Conservation (phyloP, 169 alveolate species). For the Plasmodium gallinaceum region DNA sequence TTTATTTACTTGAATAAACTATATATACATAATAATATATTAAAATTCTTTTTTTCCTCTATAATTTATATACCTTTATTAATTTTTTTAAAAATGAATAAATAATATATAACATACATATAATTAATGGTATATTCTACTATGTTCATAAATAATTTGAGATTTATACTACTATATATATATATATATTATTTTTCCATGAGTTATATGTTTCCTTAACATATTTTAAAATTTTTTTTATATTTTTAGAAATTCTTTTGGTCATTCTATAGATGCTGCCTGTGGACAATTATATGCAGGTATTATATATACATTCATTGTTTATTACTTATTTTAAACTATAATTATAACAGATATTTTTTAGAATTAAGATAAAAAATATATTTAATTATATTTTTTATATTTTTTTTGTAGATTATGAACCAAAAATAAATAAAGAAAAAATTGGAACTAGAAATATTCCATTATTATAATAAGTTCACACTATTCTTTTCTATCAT, state of each 20-base stretch:
- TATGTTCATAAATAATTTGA: no score
- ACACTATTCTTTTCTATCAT: no score
- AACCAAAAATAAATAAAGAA: conserved; percentile 60
- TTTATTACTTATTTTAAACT: not conserved
- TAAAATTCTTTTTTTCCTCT: no score
- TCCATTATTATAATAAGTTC: conserved; percentile 26
- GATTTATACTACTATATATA: no score
- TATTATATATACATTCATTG: not conserved
- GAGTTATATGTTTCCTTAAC: not conserved
- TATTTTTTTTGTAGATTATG: conserved; percentile 38
- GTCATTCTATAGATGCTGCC: conserved; percentile 89
- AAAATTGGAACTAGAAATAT: conserved; percentile 4
- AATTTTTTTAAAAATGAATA: no score
- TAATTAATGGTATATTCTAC: no score
- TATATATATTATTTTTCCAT: not conserved
- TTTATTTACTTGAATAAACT: no score
- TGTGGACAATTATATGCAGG: conserved; percentile 90
- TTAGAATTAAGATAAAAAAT: not conserved
- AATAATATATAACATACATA: no score
- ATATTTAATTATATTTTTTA: not conserved
- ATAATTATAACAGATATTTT: not conserved
- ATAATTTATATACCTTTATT: no score
- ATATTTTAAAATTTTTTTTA: not conserved
- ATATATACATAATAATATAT: no score
- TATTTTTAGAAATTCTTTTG: conserved; percentile 84